Base-by-base conservation (phyloP, 2,329 filamentous ascomycete genomes). In the Hypoxylon sp. region DNA sequence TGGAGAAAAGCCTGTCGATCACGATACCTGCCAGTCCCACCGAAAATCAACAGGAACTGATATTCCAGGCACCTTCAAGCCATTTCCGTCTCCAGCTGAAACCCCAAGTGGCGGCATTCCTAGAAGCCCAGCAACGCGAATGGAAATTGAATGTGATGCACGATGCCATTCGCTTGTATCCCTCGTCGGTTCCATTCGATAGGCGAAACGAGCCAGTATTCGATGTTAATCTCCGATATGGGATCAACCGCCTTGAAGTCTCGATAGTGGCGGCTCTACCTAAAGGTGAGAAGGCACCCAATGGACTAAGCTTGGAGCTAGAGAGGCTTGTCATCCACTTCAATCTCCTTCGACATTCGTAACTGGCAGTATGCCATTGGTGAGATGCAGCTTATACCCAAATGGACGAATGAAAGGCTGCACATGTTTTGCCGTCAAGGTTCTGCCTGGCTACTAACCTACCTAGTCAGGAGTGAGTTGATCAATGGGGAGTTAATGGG, bases 301-400 rank as follows among this genome's bases (percentile, higher is more conserved):
- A 83, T 24, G 88, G 86, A 0, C 81, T 87, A 8, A 86, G 89
- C 65, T 85, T 90, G 34, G 92, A 95, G 74, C 81, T 94, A 65
- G 93, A 97, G 79, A 90, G 90, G 70, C 84, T 93, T 59, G 92
- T 88, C 1, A 82, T 95, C 26, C 91, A 91, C 77, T 85, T 90
- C 64, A 90, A 95, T 76, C 78, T 96, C 70, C 69, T 76, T 7
- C 70, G 68, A 52, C 73, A 75, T 55, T 65, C 46, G 58, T 62
- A 62, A 13, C 7, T 11, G 30, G 47, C n/a, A 32, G 5, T 19
- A 11, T 17, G 46, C 26, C 46, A 17, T 20, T 4, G 7, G 6
- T 13, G 8, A 19, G 6, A 32, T 49, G 6, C 11, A 19, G 3
- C 3, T n/a, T 6, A 8, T 15, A 24, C 20, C 22, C 20, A 41